These are phyloP conservation scores for Sextonia rubra DNA, from an alignment of 164 flowering plant genomes.

Conservation along the genomic window DNA sequence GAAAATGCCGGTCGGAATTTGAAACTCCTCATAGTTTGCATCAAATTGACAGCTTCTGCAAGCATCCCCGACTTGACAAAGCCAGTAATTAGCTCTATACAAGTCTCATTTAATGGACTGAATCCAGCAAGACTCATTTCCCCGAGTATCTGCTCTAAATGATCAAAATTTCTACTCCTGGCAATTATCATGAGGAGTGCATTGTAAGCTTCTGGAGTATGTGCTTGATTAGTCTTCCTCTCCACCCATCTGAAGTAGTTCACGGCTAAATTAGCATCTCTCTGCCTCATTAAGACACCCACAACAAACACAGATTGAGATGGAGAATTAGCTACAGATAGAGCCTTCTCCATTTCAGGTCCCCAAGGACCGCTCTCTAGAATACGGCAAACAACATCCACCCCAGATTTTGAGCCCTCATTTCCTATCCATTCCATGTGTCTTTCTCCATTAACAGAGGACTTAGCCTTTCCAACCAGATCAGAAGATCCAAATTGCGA, in stretches of 20 bases:
- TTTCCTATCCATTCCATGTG: conserved; percentile 17
- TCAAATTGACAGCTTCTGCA: conserved; percentile 58
- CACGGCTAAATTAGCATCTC: conserved; percentile 57
- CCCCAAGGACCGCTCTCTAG: conserved; percentile 71
- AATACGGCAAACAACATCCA: conserved; percentile 51
- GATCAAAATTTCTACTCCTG: conserved; percentile 38
- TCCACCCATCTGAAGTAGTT: conserved; percentile 81
- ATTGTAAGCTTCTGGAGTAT: conserved; percentile 65
- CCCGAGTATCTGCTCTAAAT: conserved; percentile 59
- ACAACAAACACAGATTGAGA: conserved; percentile 46
- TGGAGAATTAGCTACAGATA: conserved; percentile 27
- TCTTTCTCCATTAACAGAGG: conserved; percentile 9
- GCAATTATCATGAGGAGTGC: conserved; percentile 68
- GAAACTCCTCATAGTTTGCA: conserved; percentile 74
- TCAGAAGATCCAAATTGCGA: conserved; percentile 32
- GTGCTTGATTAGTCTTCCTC: conserved; percentile 40
- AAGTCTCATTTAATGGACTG: conserved; percentile 45
- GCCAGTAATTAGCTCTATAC: conserved; percentile 51
- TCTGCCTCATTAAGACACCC: conserved; percentile 65
- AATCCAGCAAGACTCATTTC: conserved; percentile 88
- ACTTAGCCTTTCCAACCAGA: conserved; percentile 13
- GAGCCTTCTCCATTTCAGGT: conserved; percentile 46
- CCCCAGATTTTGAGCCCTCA: conserved; percentile 27
- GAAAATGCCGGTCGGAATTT: conserved; percentile 93
- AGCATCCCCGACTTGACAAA: conserved; percentile 50